A percentile compares a stretch with the other conserved stretches of the same genome.
Evolutionary conservation across 2,329 filamentous ascomycete species (phyloP).

Genomic region (Botrytis squamosa): DNA sequence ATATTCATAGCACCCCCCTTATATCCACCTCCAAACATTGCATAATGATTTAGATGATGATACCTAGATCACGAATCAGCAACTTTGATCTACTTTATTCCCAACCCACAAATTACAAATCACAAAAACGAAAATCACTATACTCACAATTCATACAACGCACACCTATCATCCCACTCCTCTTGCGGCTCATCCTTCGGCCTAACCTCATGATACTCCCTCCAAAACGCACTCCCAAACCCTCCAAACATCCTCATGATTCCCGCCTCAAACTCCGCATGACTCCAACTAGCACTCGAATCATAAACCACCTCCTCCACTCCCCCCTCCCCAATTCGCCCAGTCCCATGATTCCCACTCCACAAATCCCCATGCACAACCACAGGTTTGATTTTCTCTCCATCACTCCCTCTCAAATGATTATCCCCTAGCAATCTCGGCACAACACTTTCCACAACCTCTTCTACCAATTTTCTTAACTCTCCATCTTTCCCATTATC

Average conservation of each 20-base stretch:
- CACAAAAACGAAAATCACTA: background rate
- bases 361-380: conserved; percentile 91
- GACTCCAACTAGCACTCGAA: conserved; percentile 76
- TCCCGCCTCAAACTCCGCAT: conserved; percentile 86
- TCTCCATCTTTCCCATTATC: conserved; percentile 65
- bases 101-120: background rate
- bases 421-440: conserved; percentile 71
- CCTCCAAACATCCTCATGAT: conserved; percentile 98
- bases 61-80: conserved; percentile 53
- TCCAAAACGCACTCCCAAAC: conserved; percentile 69
- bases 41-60: conserved; percentile 79
- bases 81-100: background rate
- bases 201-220: conserved; percentile 72
- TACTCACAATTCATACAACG: conserved; percentile 77
- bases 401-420: conserved; percentile 53
- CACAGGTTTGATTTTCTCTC: conserved; percentile 66
- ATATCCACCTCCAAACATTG: conserved; percentile 77
- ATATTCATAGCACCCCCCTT: conserved; percentile 72
- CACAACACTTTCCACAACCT: conserved; percentile 63
- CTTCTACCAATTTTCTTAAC: conserved; percentile 62
- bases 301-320: conserved; percentile 80
- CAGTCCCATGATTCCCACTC: conserved; percentile 77
- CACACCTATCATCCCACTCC: conserved; percentile 82
- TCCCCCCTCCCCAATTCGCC: conserved; percentile 55
- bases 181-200: conserved; percentile 76